Conservation (phyloP, 2,329 filamentous ascomycete species). For the Fusarium verrucosum region DNA sequence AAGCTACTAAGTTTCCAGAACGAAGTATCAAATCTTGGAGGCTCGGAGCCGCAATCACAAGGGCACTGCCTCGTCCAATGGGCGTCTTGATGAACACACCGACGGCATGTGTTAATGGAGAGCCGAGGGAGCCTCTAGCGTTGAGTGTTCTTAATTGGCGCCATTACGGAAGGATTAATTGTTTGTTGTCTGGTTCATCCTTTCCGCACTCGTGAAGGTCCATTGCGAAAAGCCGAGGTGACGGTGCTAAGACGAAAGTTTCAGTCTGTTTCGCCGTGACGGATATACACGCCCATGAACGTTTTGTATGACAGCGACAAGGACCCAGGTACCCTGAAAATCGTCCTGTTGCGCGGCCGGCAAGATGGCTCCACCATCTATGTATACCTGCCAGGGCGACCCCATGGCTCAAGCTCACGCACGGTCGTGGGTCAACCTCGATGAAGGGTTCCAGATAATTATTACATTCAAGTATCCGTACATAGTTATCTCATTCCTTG, state of each 20-base stretch:
- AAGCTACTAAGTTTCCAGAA: conserved; percentile 8
- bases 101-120: conserved; percentile 18
- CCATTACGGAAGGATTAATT: conserved; percentile 21
- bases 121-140: conserved; percentile 3
- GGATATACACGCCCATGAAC: neutral
- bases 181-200: conserved; percentile 16
- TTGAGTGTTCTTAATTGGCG: conserved; percentile 32
- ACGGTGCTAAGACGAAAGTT: neutral
- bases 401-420: conserved; percentile 34
- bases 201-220: conserved; percentile 7
- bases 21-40: conserved; percentile 6
- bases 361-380: conserved; percentile 38
- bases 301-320: conserved; percentile 10
- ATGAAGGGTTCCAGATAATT: conserved; percentile 39
- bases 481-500: conserved; percentile 19
- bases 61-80: conserved; percentile 6
- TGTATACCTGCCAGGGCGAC: conserved; percentile 35
- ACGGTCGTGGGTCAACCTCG: conserved; percentile 33
- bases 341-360: conserved; percentile 35
- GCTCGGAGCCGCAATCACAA: conserved; percentile 32
- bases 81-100: conserved; percentile 18
- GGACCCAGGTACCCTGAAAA: conserved; percentile 30
- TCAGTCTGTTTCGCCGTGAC: neutral
- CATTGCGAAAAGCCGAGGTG: neutral
- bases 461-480: conserved; percentile 29